Conservation (phyloP, 202 grass and related monocot genomes). For the Setaria italica region DNA sequence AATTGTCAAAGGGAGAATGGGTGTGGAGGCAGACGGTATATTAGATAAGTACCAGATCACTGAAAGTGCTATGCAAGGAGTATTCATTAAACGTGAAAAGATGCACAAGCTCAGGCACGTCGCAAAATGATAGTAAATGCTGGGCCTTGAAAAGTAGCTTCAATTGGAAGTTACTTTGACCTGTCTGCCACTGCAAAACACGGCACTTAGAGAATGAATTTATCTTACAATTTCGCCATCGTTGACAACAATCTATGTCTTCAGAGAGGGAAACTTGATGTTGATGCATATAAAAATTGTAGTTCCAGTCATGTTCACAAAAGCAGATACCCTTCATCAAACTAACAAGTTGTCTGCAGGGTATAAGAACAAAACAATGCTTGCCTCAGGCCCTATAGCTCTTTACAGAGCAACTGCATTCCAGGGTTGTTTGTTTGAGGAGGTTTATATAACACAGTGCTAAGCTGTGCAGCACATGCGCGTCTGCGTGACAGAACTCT, state of each 20-base stretch:
- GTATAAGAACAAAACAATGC: conserved; percentile 22
- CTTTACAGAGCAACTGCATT: conserved; percentile 3
- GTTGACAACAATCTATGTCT: conserved; percentile 28
- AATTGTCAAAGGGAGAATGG: conserved; percentile 98
- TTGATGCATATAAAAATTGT: conserved; percentile 27
- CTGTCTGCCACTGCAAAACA: conserved; percentile 36
- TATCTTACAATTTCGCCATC: conserved; percentile 11
- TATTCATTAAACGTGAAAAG: conserved; percentile 34
- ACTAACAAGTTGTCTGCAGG: conserved; percentile 39
- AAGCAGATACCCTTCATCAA: conserved; percentile 41
- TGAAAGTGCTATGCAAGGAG: conserved; percentile 32
- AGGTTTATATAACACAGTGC: not conserved
- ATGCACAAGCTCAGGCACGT: conserved; percentile 36
- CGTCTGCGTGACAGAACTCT: not conserved
- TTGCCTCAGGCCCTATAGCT: conserved; percentile 5
- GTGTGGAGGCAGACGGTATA: conserved; percentile 85
- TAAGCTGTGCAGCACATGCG: conserved; percentile 26
- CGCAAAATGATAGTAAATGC: conserved; percentile 34
- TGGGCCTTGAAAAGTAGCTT: conserved; percentile 49
- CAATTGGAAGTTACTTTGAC: conserved; percentile 40
- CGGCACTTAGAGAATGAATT: conserved; percentile 29
- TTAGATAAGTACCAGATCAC: conserved; percentile 57
- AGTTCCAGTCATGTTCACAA: conserved; percentile 25
- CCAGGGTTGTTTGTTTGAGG: conserved; percentile 11
- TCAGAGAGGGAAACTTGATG: conserved; percentile 26